These are phyloP conservation scores for Fusarium agapanthi DNA, from an alignment of 2,329 filamentous ascomycete species.

Conservation along the genomic window DNA sequence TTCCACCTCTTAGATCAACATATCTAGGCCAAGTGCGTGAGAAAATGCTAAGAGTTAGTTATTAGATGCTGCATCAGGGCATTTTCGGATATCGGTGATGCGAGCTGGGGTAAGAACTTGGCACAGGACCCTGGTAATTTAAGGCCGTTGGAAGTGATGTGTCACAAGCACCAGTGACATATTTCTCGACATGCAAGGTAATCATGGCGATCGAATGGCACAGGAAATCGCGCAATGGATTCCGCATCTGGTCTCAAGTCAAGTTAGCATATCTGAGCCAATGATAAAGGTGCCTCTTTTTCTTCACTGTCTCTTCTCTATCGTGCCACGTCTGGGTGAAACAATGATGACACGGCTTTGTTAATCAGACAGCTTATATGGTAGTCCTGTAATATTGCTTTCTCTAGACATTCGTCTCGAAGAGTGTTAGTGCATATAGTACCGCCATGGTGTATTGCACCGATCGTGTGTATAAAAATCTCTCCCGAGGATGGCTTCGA, in stretches of 20 bases:
- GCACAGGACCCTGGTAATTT: background rate
- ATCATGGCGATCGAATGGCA: background rate
- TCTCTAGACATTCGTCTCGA: no score
- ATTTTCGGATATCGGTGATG: background rate
- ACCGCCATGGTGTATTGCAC: no score
- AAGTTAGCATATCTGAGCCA: background rate
- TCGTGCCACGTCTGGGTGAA: no score
- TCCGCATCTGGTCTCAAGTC: background rate
- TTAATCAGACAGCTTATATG: no score
- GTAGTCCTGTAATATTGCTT: no score
- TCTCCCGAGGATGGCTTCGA: no score
- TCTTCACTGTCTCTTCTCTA: no score
- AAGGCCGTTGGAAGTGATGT: background rate
- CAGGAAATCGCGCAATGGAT: background rate
- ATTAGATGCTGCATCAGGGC: background rate
- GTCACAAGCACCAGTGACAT: background rate
- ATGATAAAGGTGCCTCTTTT: background rate
- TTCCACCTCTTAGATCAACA: background rate
- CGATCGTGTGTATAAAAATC: no score
- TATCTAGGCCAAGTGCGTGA: rapidly evolving
- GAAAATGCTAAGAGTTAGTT: background rate
- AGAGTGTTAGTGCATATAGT: no score
- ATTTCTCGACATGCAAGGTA: background rate
- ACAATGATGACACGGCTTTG: no score
- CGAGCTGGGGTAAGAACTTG: background rate